phyloP scores from a whole-genome alignment of 768 basidiomycete species.

The Boletus coccyginus region DNA sequence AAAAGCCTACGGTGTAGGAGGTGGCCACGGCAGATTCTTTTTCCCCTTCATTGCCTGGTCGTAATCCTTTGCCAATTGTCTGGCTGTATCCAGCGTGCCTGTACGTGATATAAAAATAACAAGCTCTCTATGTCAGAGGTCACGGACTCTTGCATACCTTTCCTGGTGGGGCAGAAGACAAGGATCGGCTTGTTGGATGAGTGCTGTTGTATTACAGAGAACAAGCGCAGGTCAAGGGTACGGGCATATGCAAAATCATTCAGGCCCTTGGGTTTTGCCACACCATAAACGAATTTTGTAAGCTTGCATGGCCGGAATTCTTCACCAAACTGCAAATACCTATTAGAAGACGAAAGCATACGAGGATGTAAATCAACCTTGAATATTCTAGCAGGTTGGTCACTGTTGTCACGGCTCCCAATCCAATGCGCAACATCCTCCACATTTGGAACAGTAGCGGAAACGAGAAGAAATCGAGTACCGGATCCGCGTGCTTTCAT shows the following conservation, averaged over 20 bases:
- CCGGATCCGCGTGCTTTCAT: conserved; percentile 75
- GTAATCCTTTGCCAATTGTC: conserved; percentile 73
- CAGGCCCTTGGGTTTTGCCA: conserved; percentile 54
- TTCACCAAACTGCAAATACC: conserved; percentile 74
- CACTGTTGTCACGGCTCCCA: conserved; percentile 38
- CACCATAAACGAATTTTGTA: conserved; percentile 67
- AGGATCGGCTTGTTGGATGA: conserved; percentile 80
- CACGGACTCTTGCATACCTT: conserved; percentile 46
- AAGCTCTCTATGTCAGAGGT: not conserved
- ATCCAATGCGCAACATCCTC: conserved; percentile 90
- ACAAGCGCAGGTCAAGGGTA: conserved; percentile 71
- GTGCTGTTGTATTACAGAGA: conserved; percentile 67
- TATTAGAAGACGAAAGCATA: not conserved
- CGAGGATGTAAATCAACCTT: conserved; percentile 44
- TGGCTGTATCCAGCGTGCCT: conserved; percentile 70
- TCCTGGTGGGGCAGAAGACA: conserved; percentile 86
- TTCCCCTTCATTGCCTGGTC: conserved; percentile 49
- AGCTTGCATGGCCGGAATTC: conserved; percentile 87
- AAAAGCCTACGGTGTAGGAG: conserved; percentile 46
- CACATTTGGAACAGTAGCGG: conserved; percentile 93
- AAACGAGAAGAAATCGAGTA: conserved; percentile 85
- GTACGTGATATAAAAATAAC: not conserved
- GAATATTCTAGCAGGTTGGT: conserved; percentile 57
- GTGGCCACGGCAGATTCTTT: conserved; percentile 64
- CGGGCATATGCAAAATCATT: conserved; percentile 81